phyloP scores from a whole-genome alignment of 306 rosid species.

The Trifolium dubium region DNA sequence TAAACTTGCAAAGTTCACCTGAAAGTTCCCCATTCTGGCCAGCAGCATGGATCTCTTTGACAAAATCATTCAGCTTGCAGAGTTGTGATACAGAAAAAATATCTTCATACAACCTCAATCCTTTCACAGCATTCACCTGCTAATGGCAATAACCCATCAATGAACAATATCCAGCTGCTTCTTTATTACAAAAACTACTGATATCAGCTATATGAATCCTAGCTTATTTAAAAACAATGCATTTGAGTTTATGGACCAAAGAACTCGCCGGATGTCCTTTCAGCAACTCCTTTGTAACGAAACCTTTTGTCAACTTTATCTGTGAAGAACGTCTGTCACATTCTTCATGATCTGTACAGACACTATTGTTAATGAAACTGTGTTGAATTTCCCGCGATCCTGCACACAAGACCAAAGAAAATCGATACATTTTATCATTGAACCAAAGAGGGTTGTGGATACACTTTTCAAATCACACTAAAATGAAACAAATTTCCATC shows the following conservation, averaged over 20 bases:
- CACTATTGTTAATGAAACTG: conserved; percentile 42
- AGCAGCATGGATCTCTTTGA: conserved; percentile 73
- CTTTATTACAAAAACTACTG: conserved; percentile 42
- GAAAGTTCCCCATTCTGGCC: conserved; percentile 88
- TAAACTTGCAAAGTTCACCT: conserved; percentile 49
- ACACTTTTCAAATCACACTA: neutral
- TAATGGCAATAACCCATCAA: conserved; percentile 45
- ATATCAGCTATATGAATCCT: conserved; percentile 36
- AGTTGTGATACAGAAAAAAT: conserved; percentile 72
- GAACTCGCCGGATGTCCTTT: conserved; percentile 88
- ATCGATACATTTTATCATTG: conserved; percentile 3
- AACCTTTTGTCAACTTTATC: conserved; percentile 81
- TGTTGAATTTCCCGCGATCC: conserved; percentile 78
- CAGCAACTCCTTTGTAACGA: conserved; percentile 81
- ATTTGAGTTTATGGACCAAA: conserved; percentile 40
- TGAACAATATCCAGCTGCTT: conserved; percentile 45
- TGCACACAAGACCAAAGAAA: conserved; percentile 36
- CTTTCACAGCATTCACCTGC: conserved; percentile 96
- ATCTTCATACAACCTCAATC: conserved; percentile 80
- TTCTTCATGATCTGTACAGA: conserved; percentile 79
- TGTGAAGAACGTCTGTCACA: conserved; percentile 77
- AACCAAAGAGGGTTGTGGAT: conserved; percentile 1
- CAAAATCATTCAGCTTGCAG: conserved; percentile 67
- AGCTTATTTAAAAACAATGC: conserved; percentile 30
- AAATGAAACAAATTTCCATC: conserved; percentile 4